These are phyloP conservation scores for Kwoniella sp. DNA, from an alignment of 768 basidiomycete genomes.

Conservation along the genomic window DNA sequence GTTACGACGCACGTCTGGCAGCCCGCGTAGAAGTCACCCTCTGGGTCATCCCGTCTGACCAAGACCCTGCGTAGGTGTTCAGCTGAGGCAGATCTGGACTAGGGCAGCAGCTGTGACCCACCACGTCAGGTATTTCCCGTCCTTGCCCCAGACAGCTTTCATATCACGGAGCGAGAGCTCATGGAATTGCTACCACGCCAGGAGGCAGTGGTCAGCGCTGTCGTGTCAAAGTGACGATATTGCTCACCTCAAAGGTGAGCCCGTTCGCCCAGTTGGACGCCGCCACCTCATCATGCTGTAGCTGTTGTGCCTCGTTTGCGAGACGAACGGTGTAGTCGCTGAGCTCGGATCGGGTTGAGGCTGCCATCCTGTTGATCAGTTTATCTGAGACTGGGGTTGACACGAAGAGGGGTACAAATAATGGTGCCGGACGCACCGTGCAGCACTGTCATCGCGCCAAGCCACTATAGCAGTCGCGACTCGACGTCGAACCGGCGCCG, in stretches of 20 bases:
- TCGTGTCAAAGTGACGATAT: too few relatives aligned
- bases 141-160: constrained; percentile 11
- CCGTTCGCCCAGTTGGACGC: constrained; percentile 20
- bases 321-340: constrained; percentile 21
- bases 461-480: too few relatives aligned
- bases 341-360: background rate
- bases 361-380: background rate
- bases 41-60: constrained; percentile 19
- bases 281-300: constrained; percentile 12
- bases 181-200: too few relatives aligned
- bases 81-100: background rate
- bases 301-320: constrained; percentile 16
- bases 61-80: constrained; percentile 23
- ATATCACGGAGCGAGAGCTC: too few relatives aligned
- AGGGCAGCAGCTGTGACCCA: background rate
- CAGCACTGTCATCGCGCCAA: too few relatives aligned
- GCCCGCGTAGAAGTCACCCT: constrained; percentile 31
- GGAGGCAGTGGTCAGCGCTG: too few relatives aligned
- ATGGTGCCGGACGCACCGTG: background rate
- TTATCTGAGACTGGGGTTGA: background rate
- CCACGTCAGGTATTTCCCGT: constrained; percentile 13
- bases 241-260: constrained; percentile 23
- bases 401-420: background rate
- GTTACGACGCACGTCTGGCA: constrained; percentile 27
- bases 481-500: background rate